These are phyloP conservation scores for Austroboletus eburneus DNA, from an alignment of 768 basidiomycete species.

Conservation along the genomic window DNA sequence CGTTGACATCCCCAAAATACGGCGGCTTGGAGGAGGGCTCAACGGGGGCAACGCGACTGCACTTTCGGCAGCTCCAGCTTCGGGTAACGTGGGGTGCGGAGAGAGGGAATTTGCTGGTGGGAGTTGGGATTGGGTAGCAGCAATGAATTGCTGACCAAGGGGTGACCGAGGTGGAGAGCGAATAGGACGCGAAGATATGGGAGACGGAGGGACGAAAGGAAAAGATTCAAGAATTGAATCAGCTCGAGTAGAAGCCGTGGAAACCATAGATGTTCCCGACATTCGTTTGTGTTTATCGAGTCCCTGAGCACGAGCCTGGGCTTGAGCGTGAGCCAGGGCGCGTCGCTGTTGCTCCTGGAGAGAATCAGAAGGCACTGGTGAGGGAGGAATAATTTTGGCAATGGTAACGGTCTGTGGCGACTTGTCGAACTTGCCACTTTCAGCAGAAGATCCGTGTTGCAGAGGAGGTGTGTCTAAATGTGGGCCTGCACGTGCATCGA, in stretches of 20 bases:
- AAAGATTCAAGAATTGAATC: slow-evolving; percentile 86
- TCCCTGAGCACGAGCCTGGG: slow-evolving; percentile 53
- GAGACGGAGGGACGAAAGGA: slow-evolving; percentile 86
- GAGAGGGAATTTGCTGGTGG: slow-evolving; percentile 1
- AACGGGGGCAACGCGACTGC: slow-evolving; percentile 34
- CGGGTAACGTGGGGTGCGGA: not conserved
- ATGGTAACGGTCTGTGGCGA: slow-evolving; percentile 57
- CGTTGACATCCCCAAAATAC: slow-evolving; percentile 65
- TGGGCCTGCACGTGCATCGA: slow-evolving; percentile 25
- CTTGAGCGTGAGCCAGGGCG: slow-evolving; percentile 58
- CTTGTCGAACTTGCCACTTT: slow-evolving; percentile 59
- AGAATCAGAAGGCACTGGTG: slow-evolving; percentile 27
- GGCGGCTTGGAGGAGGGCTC: slow-evolving; percentile 54
- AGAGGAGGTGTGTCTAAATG: slow-evolving; percentile 38
- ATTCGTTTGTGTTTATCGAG: slow-evolving; percentile 44
- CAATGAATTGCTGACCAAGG: slow-evolving; percentile 54
- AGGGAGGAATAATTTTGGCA: slow-evolving; percentile 55
- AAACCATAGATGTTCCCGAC: slow-evolving; percentile 64
- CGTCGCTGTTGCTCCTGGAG: slow-evolving; percentile 67
- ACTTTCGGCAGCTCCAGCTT: slow-evolving; percentile 21
- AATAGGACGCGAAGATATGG: slow-evolving; percentile 77
- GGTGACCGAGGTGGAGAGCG: slow-evolving; percentile 76
- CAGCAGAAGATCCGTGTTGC: slow-evolving; percentile 21
- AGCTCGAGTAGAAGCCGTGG: slow-evolving; percentile 65
- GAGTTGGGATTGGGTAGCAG: slow-evolving; percentile 13